Conservation (phyloP, 345 rosid species). For the Raphanus sativus region DNA sequence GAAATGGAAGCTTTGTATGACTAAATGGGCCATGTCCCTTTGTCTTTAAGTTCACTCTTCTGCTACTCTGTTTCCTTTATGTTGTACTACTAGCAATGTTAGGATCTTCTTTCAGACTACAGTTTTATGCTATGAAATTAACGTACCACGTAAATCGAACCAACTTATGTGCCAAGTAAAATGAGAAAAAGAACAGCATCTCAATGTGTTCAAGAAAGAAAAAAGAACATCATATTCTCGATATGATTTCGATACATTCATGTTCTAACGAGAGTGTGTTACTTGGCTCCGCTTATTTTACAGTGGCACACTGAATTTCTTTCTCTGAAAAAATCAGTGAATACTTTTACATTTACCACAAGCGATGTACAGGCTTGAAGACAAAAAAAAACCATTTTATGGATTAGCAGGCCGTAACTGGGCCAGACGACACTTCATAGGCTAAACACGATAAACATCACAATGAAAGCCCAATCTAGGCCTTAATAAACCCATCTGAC, state of each 20-base stretch:
- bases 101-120: constrained; percentile 26
- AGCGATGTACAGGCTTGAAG: too few species aligned
- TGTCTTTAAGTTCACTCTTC: constrained; percentile 2
- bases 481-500: not conserved
- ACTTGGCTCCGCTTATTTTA: not conserved
- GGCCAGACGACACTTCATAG: not conserved
- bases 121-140: constrained; percentile 17
- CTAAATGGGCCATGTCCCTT: constrained; percentile 6
- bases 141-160: constrained; percentile 42
- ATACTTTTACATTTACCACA: too few species aligned
- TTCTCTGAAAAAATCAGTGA: too few species aligned
- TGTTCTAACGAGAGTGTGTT: not conserved
- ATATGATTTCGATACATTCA: not conserved
- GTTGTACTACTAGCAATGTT: constrained; percentile 42
- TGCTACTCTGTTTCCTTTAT: constrained; percentile 12
- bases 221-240: too few species aligned
- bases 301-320: not conserved
- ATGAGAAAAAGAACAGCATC: not conserved
- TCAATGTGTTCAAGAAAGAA: not conserved
- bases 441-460: not conserved
- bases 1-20: constrained; percentile 7
- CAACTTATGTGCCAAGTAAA: constrained; percentile 29
- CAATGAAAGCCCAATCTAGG: not conserved
- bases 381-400: too few species aligned
- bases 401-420: not conserved